Conservation (phyloP, 208 protist species). For the Trypanosoma cruzi region DNA sequence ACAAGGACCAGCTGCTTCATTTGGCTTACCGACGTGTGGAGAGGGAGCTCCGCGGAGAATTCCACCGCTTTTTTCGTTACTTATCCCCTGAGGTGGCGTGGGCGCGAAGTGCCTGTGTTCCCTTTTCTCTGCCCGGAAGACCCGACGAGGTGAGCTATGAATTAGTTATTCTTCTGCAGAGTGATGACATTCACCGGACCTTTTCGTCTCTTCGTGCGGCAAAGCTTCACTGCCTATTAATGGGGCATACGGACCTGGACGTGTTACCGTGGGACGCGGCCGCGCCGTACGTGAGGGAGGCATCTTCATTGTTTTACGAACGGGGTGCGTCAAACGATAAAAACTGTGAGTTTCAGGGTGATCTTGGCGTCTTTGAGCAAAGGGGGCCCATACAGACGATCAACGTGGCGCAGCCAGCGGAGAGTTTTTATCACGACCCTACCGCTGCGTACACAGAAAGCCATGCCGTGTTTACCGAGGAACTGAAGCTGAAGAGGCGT, state of each 20-base stretch:
- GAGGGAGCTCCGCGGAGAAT: slow-evolving; percentile 76
- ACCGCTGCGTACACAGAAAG: slow-evolving; percentile 82
- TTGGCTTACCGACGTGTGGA: slow-evolving; percentile 76
- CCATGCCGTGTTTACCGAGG: slow-evolving; percentile 85
- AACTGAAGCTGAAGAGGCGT: slow-evolving; percentile 56
- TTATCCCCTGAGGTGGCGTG: slow-evolving; percentile 66
- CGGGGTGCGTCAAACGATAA: slow-evolving; percentile 11
- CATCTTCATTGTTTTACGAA: slow-evolving; percentile 70
- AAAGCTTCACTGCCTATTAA: slow-evolving; percentile 61
- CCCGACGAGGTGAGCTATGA: slow-evolving; percentile 59
- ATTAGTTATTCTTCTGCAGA: slow-evolving; percentile 70
- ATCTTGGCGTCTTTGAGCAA: slow-evolving; percentile 52
- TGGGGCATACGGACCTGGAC: slow-evolving; percentile 82
- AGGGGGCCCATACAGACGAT: slow-evolving; percentile 45
- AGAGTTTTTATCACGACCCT: slow-evolving; percentile 84
- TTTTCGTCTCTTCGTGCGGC: slow-evolving; percentile 56
- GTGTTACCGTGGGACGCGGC: slow-evolving; percentile 63
- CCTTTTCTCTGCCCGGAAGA: slow-evolving; percentile 58
- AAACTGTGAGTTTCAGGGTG: not conserved
- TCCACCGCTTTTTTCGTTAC: slow-evolving; percentile 62
- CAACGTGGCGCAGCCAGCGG: slow-evolving; percentile 54
- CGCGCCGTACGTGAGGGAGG: slow-evolving; percentile 67
- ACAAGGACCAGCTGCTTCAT: slow-evolving; percentile 68
- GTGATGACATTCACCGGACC: slow-evolving; percentile 56
- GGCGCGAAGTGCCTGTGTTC: slow-evolving; percentile 75